Evolutionary conservation across 768 basidiomycete species (phyloP).

Genomic region (Leccinum obscurum): DNA sequence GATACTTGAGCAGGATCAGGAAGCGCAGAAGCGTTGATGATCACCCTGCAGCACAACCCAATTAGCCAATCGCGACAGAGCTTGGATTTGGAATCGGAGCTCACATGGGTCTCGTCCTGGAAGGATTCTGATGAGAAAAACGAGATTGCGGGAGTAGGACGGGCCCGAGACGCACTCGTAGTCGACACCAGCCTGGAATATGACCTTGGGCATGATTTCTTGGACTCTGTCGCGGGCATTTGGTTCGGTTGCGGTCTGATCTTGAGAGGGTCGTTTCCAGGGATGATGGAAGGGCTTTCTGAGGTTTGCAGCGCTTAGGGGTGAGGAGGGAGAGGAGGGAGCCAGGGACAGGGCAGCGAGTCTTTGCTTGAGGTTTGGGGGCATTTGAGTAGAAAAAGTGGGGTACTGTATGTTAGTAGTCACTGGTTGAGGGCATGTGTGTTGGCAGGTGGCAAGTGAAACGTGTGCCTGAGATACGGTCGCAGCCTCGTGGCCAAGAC

Average conservation of each 20-base stretch:
- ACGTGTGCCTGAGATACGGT: not conserved
- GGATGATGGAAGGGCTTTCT: constrained; percentile 50
- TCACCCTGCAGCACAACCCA: constrained; percentile 55
- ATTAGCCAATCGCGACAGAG: constrained; percentile 5
- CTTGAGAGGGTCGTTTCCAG: constrained; percentile 46
- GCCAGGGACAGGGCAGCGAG: constrained; percentile 62
- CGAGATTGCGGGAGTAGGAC: constrained; percentile 7
- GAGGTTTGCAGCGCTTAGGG: constrained; percentile 21
- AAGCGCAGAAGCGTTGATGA: constrained; percentile 78
- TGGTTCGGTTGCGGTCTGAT: constrained; percentile 26
- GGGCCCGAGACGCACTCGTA: constrained; percentile 62
- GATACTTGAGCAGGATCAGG: constrained; percentile 76
- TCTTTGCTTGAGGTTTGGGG: constrained; percentile 61
- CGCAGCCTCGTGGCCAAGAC: not conserved
- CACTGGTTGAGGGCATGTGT: constrained; percentile 11
- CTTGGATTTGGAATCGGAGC: constrained; percentile 25
- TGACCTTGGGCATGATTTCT: constrained; percentile 66
- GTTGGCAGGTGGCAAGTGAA: constrained; percentile 3
- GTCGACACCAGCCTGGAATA: constrained; percentile 89
- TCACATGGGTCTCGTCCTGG: constrained; percentile 85
- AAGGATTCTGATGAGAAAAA: constrained; percentile 15
- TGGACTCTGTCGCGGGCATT: constrained; percentile 49
- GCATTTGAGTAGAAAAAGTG: constrained; percentile 15
- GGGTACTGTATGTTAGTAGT: not conserved
- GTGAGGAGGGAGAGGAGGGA: constrained; percentile 48